phyloP scores from a whole-genome alignment of 2,329 filamentous ascomycete genomes.

The Aphanoascus verrucosus region DNA sequence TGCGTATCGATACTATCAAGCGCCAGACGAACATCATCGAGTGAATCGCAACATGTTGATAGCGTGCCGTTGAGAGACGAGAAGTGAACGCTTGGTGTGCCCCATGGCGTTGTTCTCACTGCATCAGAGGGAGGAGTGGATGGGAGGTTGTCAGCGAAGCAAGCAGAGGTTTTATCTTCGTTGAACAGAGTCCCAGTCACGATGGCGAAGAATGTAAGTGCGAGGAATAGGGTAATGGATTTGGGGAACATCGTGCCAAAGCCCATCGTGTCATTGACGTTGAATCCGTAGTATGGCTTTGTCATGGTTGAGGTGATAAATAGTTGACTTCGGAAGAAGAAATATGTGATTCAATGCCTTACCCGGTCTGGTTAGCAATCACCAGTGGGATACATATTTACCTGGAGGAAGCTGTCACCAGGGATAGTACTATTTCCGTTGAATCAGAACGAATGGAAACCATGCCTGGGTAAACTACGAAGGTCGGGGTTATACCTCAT shows the following conservation, averaged over 20 bases:
- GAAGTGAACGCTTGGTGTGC: background rate
- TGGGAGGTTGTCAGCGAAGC: background rate
- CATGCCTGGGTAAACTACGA: too few species aligned
- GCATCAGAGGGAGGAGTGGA: background rate
- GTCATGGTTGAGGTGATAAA: too few species aligned
- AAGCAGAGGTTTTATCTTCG: background rate
- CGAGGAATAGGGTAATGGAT: background rate
- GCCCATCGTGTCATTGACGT: background rate
- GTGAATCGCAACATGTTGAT: background rate
- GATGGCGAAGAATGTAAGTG: background rate
- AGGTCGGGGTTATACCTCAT: background rate
- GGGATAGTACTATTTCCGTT: too few species aligned
- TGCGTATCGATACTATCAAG: background rate
- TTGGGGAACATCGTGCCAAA: background rate
- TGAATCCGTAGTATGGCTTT: background rate
- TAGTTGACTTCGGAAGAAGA: background rate
- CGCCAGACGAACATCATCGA: background rate
- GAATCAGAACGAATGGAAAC: too few species aligned
- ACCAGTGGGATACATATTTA: background rate
- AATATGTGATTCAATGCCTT: background rate
- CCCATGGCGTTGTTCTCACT: background rate
- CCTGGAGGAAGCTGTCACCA: background rate
- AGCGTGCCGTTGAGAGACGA: background rate
- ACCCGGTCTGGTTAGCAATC: background rate
- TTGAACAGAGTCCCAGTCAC: background rate